Evolutionary conservation across 78 protist species (phyloP), one percentile per base, ranked within the genome.

Genomic region (Goniomonas avonlea): DNA sequence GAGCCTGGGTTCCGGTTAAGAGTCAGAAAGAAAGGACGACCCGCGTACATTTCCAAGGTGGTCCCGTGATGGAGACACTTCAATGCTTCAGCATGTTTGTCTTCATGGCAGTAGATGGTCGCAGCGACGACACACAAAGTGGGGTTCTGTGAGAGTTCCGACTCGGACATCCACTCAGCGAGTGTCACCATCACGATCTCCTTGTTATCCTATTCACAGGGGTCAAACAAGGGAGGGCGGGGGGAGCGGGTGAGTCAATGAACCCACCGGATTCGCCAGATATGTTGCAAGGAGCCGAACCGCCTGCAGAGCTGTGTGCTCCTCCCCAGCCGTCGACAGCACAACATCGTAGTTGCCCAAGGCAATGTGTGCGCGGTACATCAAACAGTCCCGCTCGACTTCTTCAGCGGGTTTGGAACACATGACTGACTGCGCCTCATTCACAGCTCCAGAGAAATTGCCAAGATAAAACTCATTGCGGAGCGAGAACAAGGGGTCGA

Each of bases 391-490:
- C n/a, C n/a, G n/a, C n/a, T n/a, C n/a, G n/a, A n/a, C n/a, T n/a
- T n/a, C n/a, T n/a, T n/a, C n/a, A n/a, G n/a, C n/a, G n/a, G n/a
- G n/a, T n/a, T n/a, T n/a, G n/a, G n/a, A n/a, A n/a, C n/a, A n/a
- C n/a, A n/a, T n/a, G n/a, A n/a, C n/a, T 27, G 75, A 68, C 8
- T 68, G 75, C 15, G 75, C 75, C 56, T 68, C 75, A 25, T 68
- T 68, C 59, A 68, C 43, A 20, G 75, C 75, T 5, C 75, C 75
- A 31, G 21, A 27, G 8, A 27, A 68, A 23, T 68, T 68, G 21
- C 77, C 77, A 41, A 70, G 60, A 25, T 70, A 70, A 40, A 70
- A 70, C 40, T 47, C 58, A 25, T 70, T 70, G 32, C 35, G 27
- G 61, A 70, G 13, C 25, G 58, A 25, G 58, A 70, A 70, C 38